Evolutionary conservation across 805 yeast genomes (phyloP).

Genomic region (Saccharomycopsis sp.): DNA sequence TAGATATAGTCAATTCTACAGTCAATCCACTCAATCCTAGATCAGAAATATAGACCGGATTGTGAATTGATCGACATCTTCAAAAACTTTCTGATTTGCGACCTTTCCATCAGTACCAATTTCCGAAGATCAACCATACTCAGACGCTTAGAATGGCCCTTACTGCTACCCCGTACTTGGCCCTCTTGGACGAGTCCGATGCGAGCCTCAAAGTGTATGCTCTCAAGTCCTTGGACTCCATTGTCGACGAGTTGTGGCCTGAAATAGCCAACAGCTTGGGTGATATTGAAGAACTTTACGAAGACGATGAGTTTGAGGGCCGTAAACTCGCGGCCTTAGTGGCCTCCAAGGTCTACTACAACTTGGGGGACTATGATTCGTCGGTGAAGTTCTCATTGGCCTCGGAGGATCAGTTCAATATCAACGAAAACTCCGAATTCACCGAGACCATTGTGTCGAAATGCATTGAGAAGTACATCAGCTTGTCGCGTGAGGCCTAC

Average conservation of each 20-base stretch:
- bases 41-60: no score
- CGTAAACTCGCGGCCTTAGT: conserved; percentile 84
- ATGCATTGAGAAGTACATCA: conserved; percentile 79
- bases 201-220: conserved; percentile 75
- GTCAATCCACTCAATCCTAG: no score
- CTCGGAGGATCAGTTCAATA: conserved; percentile 74
- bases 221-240: conserved; percentile 66
- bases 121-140: no score
- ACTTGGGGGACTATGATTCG: conserved; percentile 87
- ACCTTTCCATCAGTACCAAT: no score
- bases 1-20: no score
- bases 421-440: conserved; percentile 72
- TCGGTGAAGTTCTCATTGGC: conserved; percentile 84
- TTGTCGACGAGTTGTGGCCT: conserved; percentile 93
- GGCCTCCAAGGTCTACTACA: conserved; percentile 85
- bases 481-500: conserved; percentile 46
- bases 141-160: no score
- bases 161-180: conserved; percentile 88
- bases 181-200: conserved; percentile 81
- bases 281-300: conserved; percentile 86
- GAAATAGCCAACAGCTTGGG: conserved; percentile 88
- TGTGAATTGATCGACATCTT: no score
- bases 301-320: conserved; percentile 70
- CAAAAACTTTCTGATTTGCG: no score
- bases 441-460: conserved; percentile 91